phyloP scores from a whole-genome alignment of 306 rosid genomes.

The Alnus rubra region DNA sequence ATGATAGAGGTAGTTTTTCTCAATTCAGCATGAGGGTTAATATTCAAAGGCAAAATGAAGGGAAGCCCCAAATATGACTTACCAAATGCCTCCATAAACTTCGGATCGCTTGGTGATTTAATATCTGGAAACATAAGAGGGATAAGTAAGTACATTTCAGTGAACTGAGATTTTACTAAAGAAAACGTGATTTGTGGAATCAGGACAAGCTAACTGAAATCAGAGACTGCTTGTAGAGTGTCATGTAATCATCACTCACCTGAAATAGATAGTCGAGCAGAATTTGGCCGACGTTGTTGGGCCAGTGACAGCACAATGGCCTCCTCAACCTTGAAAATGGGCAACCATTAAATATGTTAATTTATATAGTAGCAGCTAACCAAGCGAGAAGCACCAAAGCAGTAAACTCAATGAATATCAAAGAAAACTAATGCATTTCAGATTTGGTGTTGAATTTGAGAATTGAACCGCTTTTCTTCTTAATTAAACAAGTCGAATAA shows the following conservation, averaged over 20 bases:
- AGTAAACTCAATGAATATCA: constrained; percentile 12
- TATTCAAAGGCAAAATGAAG: constrained; percentile 12
- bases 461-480: not conserved
- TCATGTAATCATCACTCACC: constrained; percentile 37
- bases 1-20: constrained; percentile 11
- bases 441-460: not conserved
- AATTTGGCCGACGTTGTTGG: constrained; percentile 81
- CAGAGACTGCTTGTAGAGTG: constrained; percentile 13
- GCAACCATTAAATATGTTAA: constrained; percentile 19
- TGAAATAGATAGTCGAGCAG: constrained; percentile 64
- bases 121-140: constrained; percentile 56
- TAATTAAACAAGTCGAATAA: constrained; percentile 25
- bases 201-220: constrained; percentile 4
- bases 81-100: constrained; percentile 97
- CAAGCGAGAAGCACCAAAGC: constrained; percentile 14
- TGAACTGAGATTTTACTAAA: not conserved
- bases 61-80: constrained; percentile 27
- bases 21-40: constrained; percentile 12
- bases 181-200: not conserved
- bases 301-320: constrained; percentile 84
- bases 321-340: constrained; percentile 69
- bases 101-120: constrained; percentile 86
- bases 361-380: constrained; percentile 6
- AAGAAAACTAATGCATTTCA: constrained; percentile 14
- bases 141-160: not conserved